Evolutionary conservation across 1,284 basidiomycete genomes (phyloP), one percentile per base, ranked within the genome.

Genomic region (Pascua sp.): DNA sequence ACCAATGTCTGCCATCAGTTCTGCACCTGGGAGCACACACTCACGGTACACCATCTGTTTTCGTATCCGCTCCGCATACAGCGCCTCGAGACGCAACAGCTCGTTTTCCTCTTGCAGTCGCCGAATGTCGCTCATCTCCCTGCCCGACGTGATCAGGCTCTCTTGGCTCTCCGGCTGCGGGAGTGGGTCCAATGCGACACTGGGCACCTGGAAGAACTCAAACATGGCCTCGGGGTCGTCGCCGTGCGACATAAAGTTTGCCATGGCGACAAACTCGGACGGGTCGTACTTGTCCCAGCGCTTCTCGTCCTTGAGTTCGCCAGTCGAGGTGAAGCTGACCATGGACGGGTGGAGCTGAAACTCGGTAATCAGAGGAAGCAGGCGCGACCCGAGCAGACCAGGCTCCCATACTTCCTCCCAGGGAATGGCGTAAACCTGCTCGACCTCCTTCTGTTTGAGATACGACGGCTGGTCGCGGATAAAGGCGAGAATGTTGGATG

Each of bases 401-500:
- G 64, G 56, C 16, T 60, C 54, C 69, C 71, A 74, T 11, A 76
- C 68, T 8, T 67, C 59, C 15, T 63, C 63, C 73, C 73, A 76
- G 2, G 67, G 66, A 5, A 71, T 60, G 9, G 60, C 60, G 56
- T 76, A 76, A 5, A 72, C 47, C 9, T 68, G 51, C 16, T 60
- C 47, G 12, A 73, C 64, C 13, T 57, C 47, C 49, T 73, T 72
- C 41, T 61, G 59, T 3, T 47, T 55, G 36, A 75, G 60, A 53
- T 75, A 75, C 11, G 64, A 49, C 15, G 64, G 64, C 1, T 70
- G 71, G 56, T 75, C 68, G 53, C 72, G 67, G 11, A 68, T 60
- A 51, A 74, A 76, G 1, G 69, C 72, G 38, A 74, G 63, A n/a
- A 73, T 63, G 56, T 75, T 75, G 10, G 73, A 75, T 3, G 73